Evolutionary conservation across 192 early-diverging fungal genomes (phyloP), one percentile per base, ranked within the genome.

Genomic region (Gonapodya sp.): DNA sequence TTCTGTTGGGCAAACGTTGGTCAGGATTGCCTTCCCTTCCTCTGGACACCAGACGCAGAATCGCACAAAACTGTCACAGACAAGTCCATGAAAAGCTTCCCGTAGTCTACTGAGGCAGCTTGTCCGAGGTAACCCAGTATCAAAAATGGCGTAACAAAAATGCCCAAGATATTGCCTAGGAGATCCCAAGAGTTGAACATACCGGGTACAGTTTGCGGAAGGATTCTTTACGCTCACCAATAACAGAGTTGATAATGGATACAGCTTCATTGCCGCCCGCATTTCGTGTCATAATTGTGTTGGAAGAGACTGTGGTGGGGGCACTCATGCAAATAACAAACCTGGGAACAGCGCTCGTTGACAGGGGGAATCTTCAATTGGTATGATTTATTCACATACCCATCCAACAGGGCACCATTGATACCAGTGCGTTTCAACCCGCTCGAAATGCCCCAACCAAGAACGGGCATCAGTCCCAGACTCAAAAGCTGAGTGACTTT

Each of bases 251-350:
- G 81, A 90, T 89, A 33, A 93, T 77, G 34, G 93, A 89, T 73
- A 86, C 82, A 36, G 92, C 87, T 78, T 93, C 93, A 79, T 89
- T 92, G 31, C 93, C 93, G 31, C 81, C 73, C 35, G 92, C 90
- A 73, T 90, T 89, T 80, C 89, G 89, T 24, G 93, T 94, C 93
- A 94, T 94, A 79, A 94, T 87, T 1, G 92, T 91, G 82, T 94
- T 94, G 18, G 93, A 94, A 0, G 92, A 92, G 73, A 94, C 90
- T 1, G 93, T 94, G 0, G 93, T 94, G 0, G 93, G 93, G 1
- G 89, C 92, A 2, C 87, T 84, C 16, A 88, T 89, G 46, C 89
- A 87, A 79, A 94, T 89, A 16, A 93, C 86, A 46, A 94, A 82
- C 1, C 83, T 82, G 72, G 30, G 30, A 80, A 31, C 36, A n/a